Evolutionary conservation across 805 yeast species (phyloP).

Genomic region (Candida palmyrensis): DNA sequence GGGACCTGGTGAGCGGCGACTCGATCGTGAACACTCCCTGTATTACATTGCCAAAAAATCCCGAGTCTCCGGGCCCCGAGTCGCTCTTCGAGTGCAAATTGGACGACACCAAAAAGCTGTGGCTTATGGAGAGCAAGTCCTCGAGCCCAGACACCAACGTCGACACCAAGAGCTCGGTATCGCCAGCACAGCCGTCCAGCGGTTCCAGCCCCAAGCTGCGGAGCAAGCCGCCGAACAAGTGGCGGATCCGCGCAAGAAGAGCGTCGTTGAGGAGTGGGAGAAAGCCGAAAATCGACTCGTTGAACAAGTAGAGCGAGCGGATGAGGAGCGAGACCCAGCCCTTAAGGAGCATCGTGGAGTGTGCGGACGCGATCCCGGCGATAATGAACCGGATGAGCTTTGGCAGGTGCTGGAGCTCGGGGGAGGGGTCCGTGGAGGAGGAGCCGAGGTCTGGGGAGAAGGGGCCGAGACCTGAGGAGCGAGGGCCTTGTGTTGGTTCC

Average conservation of each 20-base stretch:
- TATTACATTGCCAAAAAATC: slow-evolving; percentile 63
- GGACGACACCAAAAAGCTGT: slow-evolving; percentile 45
- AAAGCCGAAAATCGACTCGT: slow-evolving; percentile 50
- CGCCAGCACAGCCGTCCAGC: no score
- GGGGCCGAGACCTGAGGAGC: no score
- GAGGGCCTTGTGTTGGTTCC: no score
- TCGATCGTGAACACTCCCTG: slow-evolving; percentile 78
- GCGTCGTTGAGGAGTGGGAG: slow-evolving; percentile 51
- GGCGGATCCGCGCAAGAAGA: slow-evolving; percentile 35
- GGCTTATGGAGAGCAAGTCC: slow-evolving; percentile 55
- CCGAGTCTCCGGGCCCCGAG: slow-evolving; percentile 27
- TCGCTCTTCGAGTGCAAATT: slow-evolving; percentile 14
- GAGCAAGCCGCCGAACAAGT: no score
- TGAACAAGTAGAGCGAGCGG: slow-evolving; percentile 46
- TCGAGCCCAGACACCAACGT: slow-evolving; percentile 59
- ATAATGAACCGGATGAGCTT: slow-evolving; percentile 40
- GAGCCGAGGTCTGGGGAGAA: no score
- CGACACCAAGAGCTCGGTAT: slow-evolving; percentile 37
- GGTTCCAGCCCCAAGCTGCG: no score
- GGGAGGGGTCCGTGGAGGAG: no score
- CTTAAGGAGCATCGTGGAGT: slow-evolving; percentile 38
- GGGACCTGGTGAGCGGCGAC: slow-evolving; percentile 47
- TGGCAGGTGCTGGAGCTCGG: no score
- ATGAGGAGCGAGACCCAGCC: slow-evolving; percentile 48
- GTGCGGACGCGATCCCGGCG: slow-evolving; percentile 42